A percentile compares a stretch with the other conserved stretches of the same genome.
These are phyloP conservation scores for Ceratopteris richardii DNA, from an alignment of 75 land plant genomes.

Conservation along the genomic window DNA sequence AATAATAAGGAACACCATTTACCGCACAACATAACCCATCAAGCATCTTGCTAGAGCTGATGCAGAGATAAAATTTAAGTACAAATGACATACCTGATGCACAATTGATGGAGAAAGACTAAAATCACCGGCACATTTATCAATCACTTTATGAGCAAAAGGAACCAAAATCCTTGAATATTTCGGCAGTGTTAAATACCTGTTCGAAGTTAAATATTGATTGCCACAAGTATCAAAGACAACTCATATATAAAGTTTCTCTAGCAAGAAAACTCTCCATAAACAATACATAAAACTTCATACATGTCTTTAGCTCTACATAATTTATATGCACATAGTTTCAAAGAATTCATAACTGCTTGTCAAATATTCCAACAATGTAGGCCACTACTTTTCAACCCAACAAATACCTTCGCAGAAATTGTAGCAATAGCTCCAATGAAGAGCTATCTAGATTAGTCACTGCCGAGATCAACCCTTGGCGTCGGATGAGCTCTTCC, in stretches of 20 bases:
- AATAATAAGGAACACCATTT: no score
- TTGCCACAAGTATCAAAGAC: background rate
- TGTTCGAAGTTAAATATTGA: no score
- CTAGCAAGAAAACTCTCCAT: background rate
- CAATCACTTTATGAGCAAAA: conserved; percentile 52
- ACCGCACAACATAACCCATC: no score
- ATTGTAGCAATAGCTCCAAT: conserved; percentile 59
- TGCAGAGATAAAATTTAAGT: no score
- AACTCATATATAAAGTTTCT: background rate
- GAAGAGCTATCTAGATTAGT: conserved; percentile 53
- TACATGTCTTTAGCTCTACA: background rate
- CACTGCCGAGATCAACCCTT: conserved; percentile 54
- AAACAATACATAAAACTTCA: background rate
- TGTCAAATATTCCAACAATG: no score
- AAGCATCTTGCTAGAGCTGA: no score
- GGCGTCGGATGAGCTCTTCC: conserved; percentile 84
- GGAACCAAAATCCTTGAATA: conserved; percentile 60
- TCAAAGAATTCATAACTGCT: no score
- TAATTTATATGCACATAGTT: background rate
- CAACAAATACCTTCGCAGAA: conserved; percentile 58
- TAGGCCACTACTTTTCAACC: no score
- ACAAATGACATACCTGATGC: conserved; percentile 26
- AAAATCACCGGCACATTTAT: conserved; percentile 45
- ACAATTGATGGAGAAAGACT: conserved; percentile 24
- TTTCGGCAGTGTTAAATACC: conserved; percentile 45